Evolutionary conservation across 2,329 filamentous ascomycete species (phyloP).

Genomic region (Verticillium dahliae): DNA sequence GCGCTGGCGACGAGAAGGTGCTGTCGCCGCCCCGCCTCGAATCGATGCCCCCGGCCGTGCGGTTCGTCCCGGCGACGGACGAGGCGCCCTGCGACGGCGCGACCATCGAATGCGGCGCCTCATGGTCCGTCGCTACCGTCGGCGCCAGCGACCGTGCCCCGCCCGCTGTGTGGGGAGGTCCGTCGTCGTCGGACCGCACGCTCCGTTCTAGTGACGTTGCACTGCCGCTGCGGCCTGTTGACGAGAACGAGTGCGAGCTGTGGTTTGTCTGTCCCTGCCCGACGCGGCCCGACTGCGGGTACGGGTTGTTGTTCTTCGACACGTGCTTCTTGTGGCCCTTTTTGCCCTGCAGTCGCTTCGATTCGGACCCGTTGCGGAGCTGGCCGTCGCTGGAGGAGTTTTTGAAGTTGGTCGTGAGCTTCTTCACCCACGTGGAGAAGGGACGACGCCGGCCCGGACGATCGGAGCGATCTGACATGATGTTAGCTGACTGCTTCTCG

Average conservation of each 20-base stretch:
- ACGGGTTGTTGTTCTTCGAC: constrained; percentile 79
- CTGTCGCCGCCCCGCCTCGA: constrained; percentile 64
- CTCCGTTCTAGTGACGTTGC: constrained; percentile 46
- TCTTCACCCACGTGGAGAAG: constrained; percentile 92
- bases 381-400: constrained; percentile 48
- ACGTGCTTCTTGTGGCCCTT: constrained; percentile 49
- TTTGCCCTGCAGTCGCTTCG: constrained; percentile 34
- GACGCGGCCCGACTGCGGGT: constrained; percentile 69
- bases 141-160: constrained; percentile 70
- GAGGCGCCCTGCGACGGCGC: constrained; percentile 51
- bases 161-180: constrained; percentile 43
- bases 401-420: constrained; percentile 76
- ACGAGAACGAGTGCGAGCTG: constrained; percentile 49
- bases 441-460: constrained; percentile 66
- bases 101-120: constrained; percentile 66
- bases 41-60: constrained; percentile 60
- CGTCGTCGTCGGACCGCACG: constrained; percentile 56
- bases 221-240: constrained; percentile 49
- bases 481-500: constrained; percentile 19
- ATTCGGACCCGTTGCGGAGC: constrained; percentile 22
- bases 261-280: constrained; percentile 18
- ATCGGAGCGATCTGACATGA: constrained; percentile 55
- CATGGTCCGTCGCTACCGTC: constrained; percentile 77
- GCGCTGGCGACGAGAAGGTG: constrained; percentile 77
- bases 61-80: constrained; percentile 65